Evolutionary conservation across 148 eudicot species (phyloP).

Genomic region (Cornus controversa): DNA sequence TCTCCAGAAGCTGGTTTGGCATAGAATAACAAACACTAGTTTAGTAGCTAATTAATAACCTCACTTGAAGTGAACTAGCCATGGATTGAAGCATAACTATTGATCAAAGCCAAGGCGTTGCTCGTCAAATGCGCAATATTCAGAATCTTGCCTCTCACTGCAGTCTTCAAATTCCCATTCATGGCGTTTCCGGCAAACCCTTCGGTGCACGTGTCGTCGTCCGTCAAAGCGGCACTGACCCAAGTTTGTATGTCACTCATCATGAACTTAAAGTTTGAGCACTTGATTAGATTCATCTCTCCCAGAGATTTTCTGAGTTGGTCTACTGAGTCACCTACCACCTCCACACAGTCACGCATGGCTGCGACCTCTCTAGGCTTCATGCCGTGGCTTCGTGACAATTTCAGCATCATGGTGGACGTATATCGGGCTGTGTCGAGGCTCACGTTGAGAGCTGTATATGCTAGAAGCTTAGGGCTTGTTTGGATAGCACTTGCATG

Average conservation of each 20-base stretch:
- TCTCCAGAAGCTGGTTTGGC: no score
- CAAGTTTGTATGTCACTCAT: slow-evolving; percentile 39
- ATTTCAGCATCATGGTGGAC: background rate
- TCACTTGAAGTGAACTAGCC: slow-evolving; percentile 6
- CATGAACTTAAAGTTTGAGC: slow-evolving; percentile 1
- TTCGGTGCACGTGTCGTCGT: slow-evolving; percentile 33
- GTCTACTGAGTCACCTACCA: slow-evolving; percentile 9
- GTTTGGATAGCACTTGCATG: slow-evolving; percentile 21
- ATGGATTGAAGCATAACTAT: slow-evolving; percentile 24
- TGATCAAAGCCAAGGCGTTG: slow-evolving; percentile 42
- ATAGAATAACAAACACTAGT: no score
- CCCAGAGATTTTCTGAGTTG: slow-evolving; percentile 23
- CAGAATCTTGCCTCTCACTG: slow-evolving; percentile 15
- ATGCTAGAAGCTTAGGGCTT: slow-evolving; percentile 23
- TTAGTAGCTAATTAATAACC: no score
- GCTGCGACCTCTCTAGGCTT: slow-evolving; percentile 18
- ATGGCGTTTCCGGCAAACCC: slow-evolving; percentile 27
- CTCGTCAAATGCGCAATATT: slow-evolving; percentile 31
- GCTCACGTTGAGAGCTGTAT: slow-evolving; percentile 21
- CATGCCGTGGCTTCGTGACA: slow-evolving; percentile 4
- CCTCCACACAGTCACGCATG: slow-evolving; percentile 20
- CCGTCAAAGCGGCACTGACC: slow-evolving; percentile 46
- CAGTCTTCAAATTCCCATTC: slow-evolving; percentile 29
- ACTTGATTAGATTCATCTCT: slow-evolving; percentile 25
- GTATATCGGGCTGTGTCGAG: slow-evolving; percentile 18